phyloP scores from a whole-genome alignment of 2,329 filamentous ascomycete genomes.

The Hortaea sp. region DNA sequence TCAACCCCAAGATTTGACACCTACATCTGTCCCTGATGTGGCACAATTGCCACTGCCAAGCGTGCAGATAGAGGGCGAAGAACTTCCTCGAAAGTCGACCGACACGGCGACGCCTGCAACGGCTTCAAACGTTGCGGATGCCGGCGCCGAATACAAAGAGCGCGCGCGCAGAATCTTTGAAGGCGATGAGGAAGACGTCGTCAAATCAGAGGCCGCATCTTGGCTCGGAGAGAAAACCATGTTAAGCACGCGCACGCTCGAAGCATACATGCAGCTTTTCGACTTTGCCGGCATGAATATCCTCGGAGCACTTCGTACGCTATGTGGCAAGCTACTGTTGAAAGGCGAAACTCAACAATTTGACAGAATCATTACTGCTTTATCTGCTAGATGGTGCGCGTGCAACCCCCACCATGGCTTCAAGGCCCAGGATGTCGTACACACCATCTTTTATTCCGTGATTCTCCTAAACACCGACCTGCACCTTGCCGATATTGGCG shows the following conservation, averaged over 20 bases:
- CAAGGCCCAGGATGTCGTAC: slow-evolving; percentile 84
- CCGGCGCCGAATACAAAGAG: slow-evolving; percentile 55
- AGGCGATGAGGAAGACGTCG: slow-evolving; percentile 70
- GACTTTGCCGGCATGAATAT: slow-evolving; percentile 77
- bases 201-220: slow-evolving; percentile 68
- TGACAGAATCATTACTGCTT: slow-evolving; percentile 82
- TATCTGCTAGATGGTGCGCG: slow-evolving; percentile 82
- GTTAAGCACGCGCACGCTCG: slow-evolving; percentile 44
- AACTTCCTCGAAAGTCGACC: slow-evolving; percentile 26
- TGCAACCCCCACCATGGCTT: slow-evolving; percentile 92
- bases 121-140: slow-evolving; percentile 4
- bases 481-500: slow-evolving; percentile 87
- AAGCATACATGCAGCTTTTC: slow-evolving; percentile 86
- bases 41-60: slow-evolving; percentile 14
- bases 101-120: not conserved
- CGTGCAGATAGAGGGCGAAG: slow-evolving; percentile 40
- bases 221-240: slow-evolving; percentile 69
- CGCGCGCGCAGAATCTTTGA: slow-evolving; percentile 77
- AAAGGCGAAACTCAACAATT: slow-evolving; percentile 94
- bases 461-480: slow-evolving; percentile 93
- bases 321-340: slow-evolving; percentile 73
- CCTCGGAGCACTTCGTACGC: slow-evolving; percentile 62
- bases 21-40: slow-evolving; percentile 1
- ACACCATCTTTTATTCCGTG: slow-evolving; percentile 94
- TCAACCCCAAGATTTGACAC: not conserved